Evolutionary conservation across 1,284 basidiomycete species (phyloP).

Genomic region (Phellopilus nigrolimitatus): DNA sequence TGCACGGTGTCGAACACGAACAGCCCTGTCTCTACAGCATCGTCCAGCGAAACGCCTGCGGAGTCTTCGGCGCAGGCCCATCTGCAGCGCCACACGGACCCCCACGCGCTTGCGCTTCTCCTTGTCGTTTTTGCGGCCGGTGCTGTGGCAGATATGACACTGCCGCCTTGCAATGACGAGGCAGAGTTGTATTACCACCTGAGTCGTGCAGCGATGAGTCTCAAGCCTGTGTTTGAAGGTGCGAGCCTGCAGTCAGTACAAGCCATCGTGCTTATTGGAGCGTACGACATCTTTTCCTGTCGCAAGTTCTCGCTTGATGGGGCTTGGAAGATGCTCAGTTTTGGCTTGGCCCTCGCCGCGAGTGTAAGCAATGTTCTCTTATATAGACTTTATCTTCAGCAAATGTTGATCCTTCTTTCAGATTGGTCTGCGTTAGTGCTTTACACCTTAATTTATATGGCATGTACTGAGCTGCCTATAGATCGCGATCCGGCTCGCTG

Average conservation of each 20-base stretch:
- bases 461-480: not conserved
- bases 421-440: constrained; percentile 17
- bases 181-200: constrained; percentile 26
- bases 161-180: constrained; percentile 24
- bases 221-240: constrained; percentile 22
- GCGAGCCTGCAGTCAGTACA: constrained; percentile 20
- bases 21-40: not conserved
- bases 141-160: constrained; percentile 23
- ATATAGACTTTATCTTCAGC: not conserved
- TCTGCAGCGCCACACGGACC: not conserved
- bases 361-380: constrained; percentile 24
- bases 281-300: constrained; percentile 10
- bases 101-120: constrained; percentile 20
- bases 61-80: too few species aligned
- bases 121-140: constrained; percentile 24
- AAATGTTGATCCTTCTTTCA: not conserved
- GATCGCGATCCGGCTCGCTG: constrained; percentile 18
- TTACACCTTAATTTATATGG: not conserved
- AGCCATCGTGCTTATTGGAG: constrained; percentile 9
- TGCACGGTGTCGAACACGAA: not conserved
- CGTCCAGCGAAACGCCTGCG: not conserved
- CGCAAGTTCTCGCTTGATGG: constrained; percentile 10
- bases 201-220: constrained; percentile 23
- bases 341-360: constrained; percentile 25
- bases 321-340: constrained; percentile 26